A percentile compares a stretch with the other conserved stretches of the same genome.
phyloP scores from a whole-genome alignment of 495 filamentous ascomycete species.

The Achaetomiella virescens region DNA sequence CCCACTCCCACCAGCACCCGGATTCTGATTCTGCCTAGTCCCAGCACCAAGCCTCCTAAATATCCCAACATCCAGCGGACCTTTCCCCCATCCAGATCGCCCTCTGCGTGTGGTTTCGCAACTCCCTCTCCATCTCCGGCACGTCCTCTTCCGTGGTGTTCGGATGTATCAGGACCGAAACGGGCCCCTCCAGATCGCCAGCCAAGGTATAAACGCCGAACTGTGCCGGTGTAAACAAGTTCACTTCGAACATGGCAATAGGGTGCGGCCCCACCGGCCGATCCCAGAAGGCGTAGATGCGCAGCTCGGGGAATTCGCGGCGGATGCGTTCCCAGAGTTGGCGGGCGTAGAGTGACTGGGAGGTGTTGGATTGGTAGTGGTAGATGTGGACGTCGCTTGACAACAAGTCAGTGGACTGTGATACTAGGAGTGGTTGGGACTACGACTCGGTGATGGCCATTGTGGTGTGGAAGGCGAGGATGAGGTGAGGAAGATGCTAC shows the following conservation, averaged over 20 bases:
- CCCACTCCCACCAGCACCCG: not conserved
- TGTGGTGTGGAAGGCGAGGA: not conserved
- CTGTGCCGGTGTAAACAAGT: constrained; percentile 75
- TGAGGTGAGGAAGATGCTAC: constrained; percentile 12
- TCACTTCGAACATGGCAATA: constrained; percentile 87
- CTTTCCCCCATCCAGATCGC: constrained; percentile 82
- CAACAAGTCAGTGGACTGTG: not conserved
- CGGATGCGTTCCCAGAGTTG: constrained; percentile 74
- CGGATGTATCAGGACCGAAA: constrained; percentile 76
- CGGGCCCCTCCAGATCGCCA: constrained; percentile 76
- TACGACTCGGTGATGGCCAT: too few relatives aligned
- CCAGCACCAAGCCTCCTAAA: constrained; percentile 41
- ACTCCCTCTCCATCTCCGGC: constrained; percentile 38
- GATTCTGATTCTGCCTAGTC: not conserved
- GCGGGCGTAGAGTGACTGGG: constrained; percentile 54
- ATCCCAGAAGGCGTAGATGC: constrained; percentile 75
- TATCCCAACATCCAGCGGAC: constrained; percentile 56
- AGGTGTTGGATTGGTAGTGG: constrained; percentile 57
- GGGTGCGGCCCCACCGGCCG: constrained; percentile 76
- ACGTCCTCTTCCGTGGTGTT: constrained; percentile 53
- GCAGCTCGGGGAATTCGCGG: constrained; percentile 80
- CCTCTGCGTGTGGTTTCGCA: constrained; percentile 63
- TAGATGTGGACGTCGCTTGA: constrained; percentile 74
- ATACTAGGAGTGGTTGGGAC: not conserved
- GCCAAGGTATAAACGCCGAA: constrained; percentile 86